phyloP scores from a whole-genome alignment of 768 basidiomycete species.

The Leccinum olivaceopallidum region DNA sequence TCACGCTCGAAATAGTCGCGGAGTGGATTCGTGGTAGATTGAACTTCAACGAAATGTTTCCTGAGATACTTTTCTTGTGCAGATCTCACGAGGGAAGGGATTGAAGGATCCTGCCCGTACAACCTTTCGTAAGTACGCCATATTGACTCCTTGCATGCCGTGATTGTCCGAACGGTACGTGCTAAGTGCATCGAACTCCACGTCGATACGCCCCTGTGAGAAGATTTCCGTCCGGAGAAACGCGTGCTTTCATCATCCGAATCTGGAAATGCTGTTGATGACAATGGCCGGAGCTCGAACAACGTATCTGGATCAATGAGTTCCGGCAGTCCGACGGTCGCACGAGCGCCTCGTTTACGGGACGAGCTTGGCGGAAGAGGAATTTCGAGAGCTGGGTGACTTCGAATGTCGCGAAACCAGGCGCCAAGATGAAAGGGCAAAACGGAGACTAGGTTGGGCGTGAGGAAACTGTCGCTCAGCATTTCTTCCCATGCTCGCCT shows the following conservation, averaged over 20 bases:
- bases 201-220: constrained; percentile 36
- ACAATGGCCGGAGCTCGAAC: constrained; percentile 34
- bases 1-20: constrained; percentile 64
- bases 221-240: constrained; percentile 17
- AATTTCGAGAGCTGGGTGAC: constrained; percentile 48
- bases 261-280: constrained; percentile 25
- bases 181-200: constrained; percentile 69
- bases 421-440: constrained; percentile 67
- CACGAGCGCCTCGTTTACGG: constrained; percentile 18
- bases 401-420: constrained; percentile 54
- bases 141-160: constrained; percentile 69
- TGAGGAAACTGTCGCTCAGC: constrained; percentile 58
- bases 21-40: constrained; percentile 34
- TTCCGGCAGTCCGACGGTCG: constrained; percentile 18
- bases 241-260: constrained; percentile 28
- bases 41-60: constrained; percentile 19
- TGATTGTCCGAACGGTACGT: constrained; percentile 54
- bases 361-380: constrained; percentile 56
- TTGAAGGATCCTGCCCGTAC: constrained; percentile 38
- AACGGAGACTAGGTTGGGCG: constrained; percentile 53
- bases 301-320: constrained; percentile 31
- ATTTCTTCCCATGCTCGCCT: constrained; percentile 68
- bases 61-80: constrained; percentile 32
- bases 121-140: constrained; percentile 62
- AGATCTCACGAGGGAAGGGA: constrained; percentile 40